Base-by-base conservation (phyloP, 2,329 filamentous ascomycete genomes). In the Alternaria rosae region DNA sequence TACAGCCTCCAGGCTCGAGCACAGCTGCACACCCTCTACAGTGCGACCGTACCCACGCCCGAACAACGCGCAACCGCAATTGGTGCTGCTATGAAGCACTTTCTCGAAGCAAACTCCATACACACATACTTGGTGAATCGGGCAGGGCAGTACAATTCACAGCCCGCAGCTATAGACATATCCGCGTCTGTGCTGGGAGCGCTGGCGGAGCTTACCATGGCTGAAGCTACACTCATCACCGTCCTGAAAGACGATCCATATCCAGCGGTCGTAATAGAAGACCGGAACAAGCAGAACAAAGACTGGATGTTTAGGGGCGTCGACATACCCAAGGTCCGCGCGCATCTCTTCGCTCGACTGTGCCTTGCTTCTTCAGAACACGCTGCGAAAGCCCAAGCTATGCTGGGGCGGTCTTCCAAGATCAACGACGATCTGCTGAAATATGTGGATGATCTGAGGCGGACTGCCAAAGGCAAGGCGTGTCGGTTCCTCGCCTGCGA, bases 261-360 rank as follows among this genome's bases (percentile, higher is more conserved):
- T 74, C 91, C 94, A 1, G 89, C 91, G 2, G 87, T 90, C 7
- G 90, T 97, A 3, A 89, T 93, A 1, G 92, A 97, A 72, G 88
- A 90, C 59, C 87, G 94, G 50, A 96, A 97, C 75, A 88, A 90
- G 55, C 89, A 90, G 69, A 93, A 94, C 78, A 93, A 87, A 64
- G 94, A 98, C 69, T 99, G 94, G 94, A 98, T 98, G 93, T 96
- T 95, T 78, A 92, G 91, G 72, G 87, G 93, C 0, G 93, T 94
- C 1, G 89, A 93, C 53, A 92, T 97, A 51, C 91, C 93, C 28
- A 94, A 94, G 75, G 93, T 97, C 17, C 89, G 94, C 48, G 93
- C 93, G 9, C 90, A 96, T 73, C 84, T 99, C 2, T 96, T 96
- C 74, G 93, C 93, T 2, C 86, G 94, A 1, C 83, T 98, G 8